Conservation (phyloP, 345 rosid species). For the Aquilaria sinensis region DNA sequence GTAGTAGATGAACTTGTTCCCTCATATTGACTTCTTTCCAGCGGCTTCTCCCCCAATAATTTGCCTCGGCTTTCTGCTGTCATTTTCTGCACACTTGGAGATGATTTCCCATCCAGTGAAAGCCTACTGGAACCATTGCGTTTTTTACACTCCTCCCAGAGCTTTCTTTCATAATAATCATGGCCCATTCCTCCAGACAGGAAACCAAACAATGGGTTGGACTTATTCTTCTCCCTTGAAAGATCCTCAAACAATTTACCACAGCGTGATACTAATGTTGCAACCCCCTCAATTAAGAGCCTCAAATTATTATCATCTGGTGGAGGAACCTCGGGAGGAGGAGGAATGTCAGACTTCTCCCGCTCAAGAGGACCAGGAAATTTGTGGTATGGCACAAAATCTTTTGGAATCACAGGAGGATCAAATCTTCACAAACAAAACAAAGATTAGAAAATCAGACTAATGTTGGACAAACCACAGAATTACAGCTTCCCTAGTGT, state of each 20-base stretch:
- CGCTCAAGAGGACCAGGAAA: constrained; percentile 57
- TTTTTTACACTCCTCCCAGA: constrained; percentile 91
- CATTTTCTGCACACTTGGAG: constrained; percentile 50
- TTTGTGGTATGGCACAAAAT: constrained; percentile 71
- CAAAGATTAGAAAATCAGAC: not conserved
- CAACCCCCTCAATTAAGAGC: constrained; percentile 86
- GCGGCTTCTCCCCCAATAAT: constrained; percentile 82
- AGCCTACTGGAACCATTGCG: constrained; percentile 44
- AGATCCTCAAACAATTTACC: constrained; percentile 96
- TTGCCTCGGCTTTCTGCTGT: constrained; percentile 86
- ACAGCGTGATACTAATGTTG: constrained; percentile 87
- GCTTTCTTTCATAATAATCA: constrained; percentile 72
- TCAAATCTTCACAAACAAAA: constrained; percentile 52
- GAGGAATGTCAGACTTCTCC: constrained; percentile 34
- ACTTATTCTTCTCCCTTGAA: constrained; percentile 83
- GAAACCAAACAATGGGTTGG: constrained; percentile 83
- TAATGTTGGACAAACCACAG: too few relatives aligned
- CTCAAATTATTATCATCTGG: constrained; percentile 70
- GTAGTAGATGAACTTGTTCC: constrained; percentile 24
- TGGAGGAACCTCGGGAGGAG: constrained; percentile 69
- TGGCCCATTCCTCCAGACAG: constrained; percentile 80
- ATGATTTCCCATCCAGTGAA: constrained; percentile 42
- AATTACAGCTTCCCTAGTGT: too few relatives aligned
- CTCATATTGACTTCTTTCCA: constrained; percentile 61
- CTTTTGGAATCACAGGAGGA: constrained; percentile 74